Evolutionary conservation across 257 asterid genomes (phyloP), one percentile per base, ranked within the genome.

Genomic region (Cordia subcordata): DNA sequence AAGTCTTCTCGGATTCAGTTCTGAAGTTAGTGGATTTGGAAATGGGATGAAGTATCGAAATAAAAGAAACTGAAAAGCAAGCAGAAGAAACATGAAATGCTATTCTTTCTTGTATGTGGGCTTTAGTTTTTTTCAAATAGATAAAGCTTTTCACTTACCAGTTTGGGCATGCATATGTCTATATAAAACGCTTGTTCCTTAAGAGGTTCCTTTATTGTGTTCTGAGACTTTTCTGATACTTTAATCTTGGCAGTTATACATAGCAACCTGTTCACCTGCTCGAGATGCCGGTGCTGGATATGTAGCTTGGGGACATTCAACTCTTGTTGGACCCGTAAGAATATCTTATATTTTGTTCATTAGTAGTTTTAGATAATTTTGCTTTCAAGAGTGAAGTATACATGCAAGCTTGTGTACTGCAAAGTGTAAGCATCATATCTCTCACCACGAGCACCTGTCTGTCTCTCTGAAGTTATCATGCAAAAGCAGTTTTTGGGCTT

Each of bases 201-300:
- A 6, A 27, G 35, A 27, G 6, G 35, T 27, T 27, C 35, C 35
- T 27, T 27, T 27, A 3, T 27, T 3, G 35, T 56, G n/a, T 53
- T 49, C 50, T 6, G 47, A 27, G 50, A 47, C 17, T 53, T 57
- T 57, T 53, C 32, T 44, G 32, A 12, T 42, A 45, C 60, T 66
- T 71, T 45, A 54, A 53, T 68, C 4, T 60, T 65, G 72, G 61
- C 88, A 93, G 97, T 32, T 89, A 68, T 93, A 79, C 47, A 85
- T 93, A 53, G 99, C 96, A 59, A 89, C 97, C 55, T 92, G 99
- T 69, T 81, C 99, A 4, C 97, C 99, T 65, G 97, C 97, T 73
- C 90, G 99, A 53, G 95, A 82, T 71, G 74, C 69, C 72, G 72
- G 65, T 57, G 95, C 90, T 72, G 96, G 91, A 61, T 88, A 84